Conservation (phyloP, 2,329 filamentous ascomycete genomes). For the Gyromitra esculenta region DNA sequence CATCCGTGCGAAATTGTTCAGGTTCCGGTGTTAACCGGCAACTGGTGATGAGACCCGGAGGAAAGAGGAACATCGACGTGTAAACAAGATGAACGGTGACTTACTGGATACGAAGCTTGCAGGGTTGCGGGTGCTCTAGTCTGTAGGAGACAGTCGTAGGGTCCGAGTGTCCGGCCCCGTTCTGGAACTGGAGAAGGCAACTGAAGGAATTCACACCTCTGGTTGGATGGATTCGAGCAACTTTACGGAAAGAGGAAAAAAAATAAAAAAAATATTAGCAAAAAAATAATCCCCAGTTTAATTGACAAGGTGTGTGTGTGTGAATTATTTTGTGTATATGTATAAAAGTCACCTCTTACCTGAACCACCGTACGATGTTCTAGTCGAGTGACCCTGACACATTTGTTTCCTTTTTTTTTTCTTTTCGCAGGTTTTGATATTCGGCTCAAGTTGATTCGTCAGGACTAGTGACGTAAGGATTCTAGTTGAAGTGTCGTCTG, state of each 20-base stretch:
- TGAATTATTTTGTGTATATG: conserved; percentile 10
- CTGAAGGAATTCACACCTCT: conserved; percentile 39
- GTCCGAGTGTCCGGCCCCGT: conserved; percentile 39
- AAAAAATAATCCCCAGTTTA: conserved; percentile 21
- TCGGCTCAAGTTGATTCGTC: conserved; percentile 43
- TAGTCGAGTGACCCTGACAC: conserved; percentile 51
- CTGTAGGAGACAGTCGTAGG: conserved; percentile 49
- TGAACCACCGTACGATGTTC: conserved; percentile 48
- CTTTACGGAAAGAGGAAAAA: conserved; percentile 1
- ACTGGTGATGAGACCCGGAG: conserved; percentile 31
- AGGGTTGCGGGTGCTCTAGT: conserved; percentile 44
- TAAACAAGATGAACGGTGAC: conserved; percentile 32
- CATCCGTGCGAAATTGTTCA: conserved; percentile 41
- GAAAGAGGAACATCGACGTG: conserved; percentile 25
- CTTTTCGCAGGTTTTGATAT: conserved; percentile 38
- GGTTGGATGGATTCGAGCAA: conserved; percentile 45
- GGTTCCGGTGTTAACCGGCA: conserved; percentile 20
- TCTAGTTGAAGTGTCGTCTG: conserved; percentile 23
- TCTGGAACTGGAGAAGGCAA: conserved; percentile 51
- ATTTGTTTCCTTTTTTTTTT: conserved; percentile 46
- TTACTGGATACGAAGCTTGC: conserved; percentile 53
- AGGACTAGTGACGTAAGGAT: conserved; percentile 26
- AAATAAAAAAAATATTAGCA: conserved; percentile 12
- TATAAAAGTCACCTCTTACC: conserved; percentile 22
- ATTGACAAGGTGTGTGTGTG: conserved; percentile 28